phyloP scores from a whole-genome alignment of 2,329 filamentous ascomycete species.

The Pyrenochaeta sp. region DNA sequence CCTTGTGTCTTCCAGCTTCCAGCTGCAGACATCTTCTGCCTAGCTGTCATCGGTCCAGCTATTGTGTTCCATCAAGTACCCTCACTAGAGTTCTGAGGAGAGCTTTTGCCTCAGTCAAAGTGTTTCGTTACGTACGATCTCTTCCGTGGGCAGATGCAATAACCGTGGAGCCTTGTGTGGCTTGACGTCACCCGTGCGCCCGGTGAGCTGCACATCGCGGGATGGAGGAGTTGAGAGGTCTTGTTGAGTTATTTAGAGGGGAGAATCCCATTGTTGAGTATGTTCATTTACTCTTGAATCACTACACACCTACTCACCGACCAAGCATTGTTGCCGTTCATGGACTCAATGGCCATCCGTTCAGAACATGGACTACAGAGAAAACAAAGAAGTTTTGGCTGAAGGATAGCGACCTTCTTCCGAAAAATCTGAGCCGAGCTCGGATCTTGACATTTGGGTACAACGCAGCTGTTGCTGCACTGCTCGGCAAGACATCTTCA shows the following conservation, averaged over 20 bases:
- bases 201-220: background rate
- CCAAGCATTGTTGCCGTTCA: conserved; percentile 36
- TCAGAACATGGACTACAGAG: conserved; percentile 33
- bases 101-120: background rate
- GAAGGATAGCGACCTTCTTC: conserved; percentile 25
- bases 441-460: conserved; percentile 51
- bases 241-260: background rate
- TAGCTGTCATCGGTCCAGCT: background rate
- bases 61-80: background rate
- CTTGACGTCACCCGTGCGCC: background rate
- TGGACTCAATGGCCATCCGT: conserved; percentile 33
- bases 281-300: background rate
- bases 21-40: background rate
- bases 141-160: background rate
- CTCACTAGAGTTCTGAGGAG: background rate
- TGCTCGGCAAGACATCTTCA: background rate
- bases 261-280: background rate
- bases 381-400: conserved; percentile 31
- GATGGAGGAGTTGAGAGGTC: background rate
- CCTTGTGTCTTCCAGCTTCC: background rate
- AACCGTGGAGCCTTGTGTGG: background rate
- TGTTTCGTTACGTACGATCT: background rate
- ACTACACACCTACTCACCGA: background rate
- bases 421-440: conserved; percentile 37
- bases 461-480: conserved; percentile 36